Conservation (phyloP, 2,329 filamentous ascomycete genomes). For the Phialophora chinensis region DNA sequence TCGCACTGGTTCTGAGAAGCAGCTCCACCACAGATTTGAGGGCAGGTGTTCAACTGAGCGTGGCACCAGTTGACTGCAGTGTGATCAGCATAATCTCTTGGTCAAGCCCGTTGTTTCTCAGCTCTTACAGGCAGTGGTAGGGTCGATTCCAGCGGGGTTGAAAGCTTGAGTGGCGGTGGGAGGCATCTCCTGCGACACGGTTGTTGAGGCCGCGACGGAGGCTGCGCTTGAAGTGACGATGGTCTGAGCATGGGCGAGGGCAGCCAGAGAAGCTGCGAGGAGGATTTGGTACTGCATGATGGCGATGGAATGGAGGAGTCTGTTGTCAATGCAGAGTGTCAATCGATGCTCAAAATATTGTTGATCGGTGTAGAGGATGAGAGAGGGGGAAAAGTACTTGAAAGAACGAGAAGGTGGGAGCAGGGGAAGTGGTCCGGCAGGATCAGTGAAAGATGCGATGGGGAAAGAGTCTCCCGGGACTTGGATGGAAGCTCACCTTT, state of each 20-base stretch:
- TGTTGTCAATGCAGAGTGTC: slow-evolving; percentile 31
- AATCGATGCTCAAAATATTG: slow-evolving; percentile 32
- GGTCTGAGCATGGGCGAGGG: slow-evolving; percentile 34
- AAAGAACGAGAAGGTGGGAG: slow-evolving; percentile 18
- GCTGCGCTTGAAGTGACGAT: slow-evolving; percentile 36
- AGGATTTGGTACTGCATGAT: slow-evolving; percentile 37
- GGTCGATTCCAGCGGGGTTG: slow-evolving; percentile 31
- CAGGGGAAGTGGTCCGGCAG: slow-evolving; percentile 18
- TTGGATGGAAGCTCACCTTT: slow-evolving; percentile 15
- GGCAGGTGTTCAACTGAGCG: slow-evolving; percentile 65
- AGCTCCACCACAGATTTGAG: slow-evolving; percentile 61
- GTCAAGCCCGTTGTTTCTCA: not conserved
- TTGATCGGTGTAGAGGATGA: slow-evolving; percentile 25
- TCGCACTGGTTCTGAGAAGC: slow-evolving; percentile 62
- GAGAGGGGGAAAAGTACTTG: slow-evolving; percentile 11
- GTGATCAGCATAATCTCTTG: slow-evolving; percentile 12
- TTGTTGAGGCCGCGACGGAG: slow-evolving; percentile 38
- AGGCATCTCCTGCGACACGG: slow-evolving; percentile 39
- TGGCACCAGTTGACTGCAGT: slow-evolving; percentile 61
- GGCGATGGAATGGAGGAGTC: slow-evolving; percentile 26
- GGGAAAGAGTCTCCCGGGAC: slow-evolving; percentile 11
- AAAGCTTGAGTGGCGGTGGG: slow-evolving; percentile 35
- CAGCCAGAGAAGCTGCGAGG: slow-evolving; percentile 34
- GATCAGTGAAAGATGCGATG: slow-evolving; percentile 15
- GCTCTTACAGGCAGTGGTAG: slow-evolving; percentile 35